These are phyloP conservation scores for Linnemannia exigua DNA, from an alignment of 192 early-diverging fungal species.

Conservation along the genomic window DNA sequence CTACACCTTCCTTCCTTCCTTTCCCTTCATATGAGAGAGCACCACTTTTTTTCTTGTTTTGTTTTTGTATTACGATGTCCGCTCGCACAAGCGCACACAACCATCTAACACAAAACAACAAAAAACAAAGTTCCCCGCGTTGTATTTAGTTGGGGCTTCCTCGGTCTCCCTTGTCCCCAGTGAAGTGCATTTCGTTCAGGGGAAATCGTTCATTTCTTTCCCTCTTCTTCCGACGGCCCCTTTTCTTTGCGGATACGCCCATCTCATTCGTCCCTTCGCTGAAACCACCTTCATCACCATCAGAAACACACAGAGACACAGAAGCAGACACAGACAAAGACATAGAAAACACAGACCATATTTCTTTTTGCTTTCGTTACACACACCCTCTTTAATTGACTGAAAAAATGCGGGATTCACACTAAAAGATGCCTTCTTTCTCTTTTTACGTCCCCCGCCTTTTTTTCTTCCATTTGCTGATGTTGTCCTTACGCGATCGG, in stretches of 20 bases:
- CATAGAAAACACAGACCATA: no score
- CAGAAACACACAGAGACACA: slow-evolving; percentile 1
- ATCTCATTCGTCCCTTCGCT: not conserved
- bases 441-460: not conserved
- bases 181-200: not conserved
- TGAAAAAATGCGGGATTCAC: no score
- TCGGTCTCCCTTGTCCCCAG: not conserved
- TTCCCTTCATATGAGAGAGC: not conserved
- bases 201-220: not conserved
- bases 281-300: not conserved
- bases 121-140: slow-evolving; percentile 39
- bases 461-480: not conserved
- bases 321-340: no score
- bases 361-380: not conserved
- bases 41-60: not conserved
- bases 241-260: not conserved
- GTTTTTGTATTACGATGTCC: slow-evolving; percentile 18
- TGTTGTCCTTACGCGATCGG: slow-evolving; percentile 2
- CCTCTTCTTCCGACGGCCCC: not conserved
- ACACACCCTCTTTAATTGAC: no score
- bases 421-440: not conserved
- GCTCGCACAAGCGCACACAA: slow-evolving; percentile 3
- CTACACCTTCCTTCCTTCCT: not conserved
- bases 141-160: not conserved
- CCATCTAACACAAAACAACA: not conserved